Evolutionary conservation across 805 yeast genomes (phyloP), one percentile per base, ranked within the genome.

Genomic region (Cephaloascus fragrans): DNA sequence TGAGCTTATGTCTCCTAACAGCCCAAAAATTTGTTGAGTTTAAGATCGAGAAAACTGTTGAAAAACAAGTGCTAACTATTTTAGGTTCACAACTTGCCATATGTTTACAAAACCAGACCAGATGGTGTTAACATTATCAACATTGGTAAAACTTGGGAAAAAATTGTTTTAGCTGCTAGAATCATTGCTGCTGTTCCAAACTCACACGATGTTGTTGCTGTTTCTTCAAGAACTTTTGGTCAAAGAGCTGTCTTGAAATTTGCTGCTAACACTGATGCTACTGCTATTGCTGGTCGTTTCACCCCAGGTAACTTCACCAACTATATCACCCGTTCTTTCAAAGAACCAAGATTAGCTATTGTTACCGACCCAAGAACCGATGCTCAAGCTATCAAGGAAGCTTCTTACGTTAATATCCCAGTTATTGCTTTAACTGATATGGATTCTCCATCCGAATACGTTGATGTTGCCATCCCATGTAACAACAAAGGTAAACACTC

Each of bases 221-320:
- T 94, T 64, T 89, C 97, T 53, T 86, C 97, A 61, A 90, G 97
- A 81, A 89, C 97, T 61, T 90, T 85, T 76, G 99, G 98, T 67
- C 99, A 93, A 80, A 93, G 99, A 80, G 99, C 98, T 66, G 99
- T 90, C 57, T 83, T 93, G 73, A 93, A 93, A 80, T 93, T 83
- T 67, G 97, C 99, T 67, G 86, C 96, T 61, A 97, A 93, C 89
- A 89, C 97, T 61, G 97, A 97, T 73, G 96, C 98, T 57, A 90
- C 97, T 58, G 89, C 99, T 69, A 90, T 93, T 76, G 99, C 98
- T 61, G 99, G 99, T 76, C 88, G 99, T 80, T 93, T 93, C 85
- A 93, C 98, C 62, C 99, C 99, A 75, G 99, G 99, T 86, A 82
- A 84, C 78, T 93, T 93, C 93, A 93, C 99, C 70, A 93, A 93